Evolutionary conservation across 83 land plant genomes (phyloP).

Genomic region (Picea abies): DNA sequence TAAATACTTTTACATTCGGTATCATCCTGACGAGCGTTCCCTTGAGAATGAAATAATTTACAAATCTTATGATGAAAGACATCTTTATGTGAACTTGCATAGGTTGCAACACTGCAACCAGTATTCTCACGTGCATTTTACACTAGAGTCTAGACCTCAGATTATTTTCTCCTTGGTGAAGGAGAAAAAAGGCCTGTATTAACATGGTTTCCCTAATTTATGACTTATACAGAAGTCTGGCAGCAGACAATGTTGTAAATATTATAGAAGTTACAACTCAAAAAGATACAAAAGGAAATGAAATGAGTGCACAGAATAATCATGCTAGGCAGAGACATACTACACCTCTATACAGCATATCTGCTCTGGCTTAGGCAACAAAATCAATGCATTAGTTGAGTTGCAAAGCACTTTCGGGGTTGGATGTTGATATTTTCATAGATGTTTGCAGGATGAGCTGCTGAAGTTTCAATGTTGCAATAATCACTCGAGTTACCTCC

Average conservation of each 20-base stretch:
- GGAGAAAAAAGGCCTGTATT: conserved; percentile 4
- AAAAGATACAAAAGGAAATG: neutral
- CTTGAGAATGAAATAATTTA: conserved; percentile 12
- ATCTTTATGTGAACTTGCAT: conserved; percentile 15
- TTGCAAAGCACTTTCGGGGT: conserved; percentile 59
- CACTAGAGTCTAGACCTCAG: conserved; percentile 6
- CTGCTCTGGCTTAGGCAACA: conserved; percentile 35
- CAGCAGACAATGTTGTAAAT: neutral
- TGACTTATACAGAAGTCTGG: conserved; percentile 11
- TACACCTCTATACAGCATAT: conserved; percentile 11
- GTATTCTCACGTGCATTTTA: conserved; percentile 3
- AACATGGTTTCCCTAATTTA: conserved; percentile 14
- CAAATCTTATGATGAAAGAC: conserved; percentile 12
- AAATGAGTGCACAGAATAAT: neutral
- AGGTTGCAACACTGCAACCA: conserved; percentile 10
- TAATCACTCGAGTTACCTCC: conserved; percentile 27
- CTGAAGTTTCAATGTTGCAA: conserved; percentile 31
- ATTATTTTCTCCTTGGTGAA: conserved; percentile 4
- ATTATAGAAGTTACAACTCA: conserved; percentile 11
- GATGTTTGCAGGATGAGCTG: conserved; percentile 31
- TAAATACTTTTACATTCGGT: conserved; percentile 5
- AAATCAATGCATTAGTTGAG: conserved; percentile 57
- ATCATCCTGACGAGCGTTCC: conserved; percentile 4
- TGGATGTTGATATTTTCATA: conserved; percentile 53
- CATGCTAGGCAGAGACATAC: neutral